Base-by-base conservation (phyloP, 352 stramenopile genomes). In the Phytopythium helicoides region DNA sequence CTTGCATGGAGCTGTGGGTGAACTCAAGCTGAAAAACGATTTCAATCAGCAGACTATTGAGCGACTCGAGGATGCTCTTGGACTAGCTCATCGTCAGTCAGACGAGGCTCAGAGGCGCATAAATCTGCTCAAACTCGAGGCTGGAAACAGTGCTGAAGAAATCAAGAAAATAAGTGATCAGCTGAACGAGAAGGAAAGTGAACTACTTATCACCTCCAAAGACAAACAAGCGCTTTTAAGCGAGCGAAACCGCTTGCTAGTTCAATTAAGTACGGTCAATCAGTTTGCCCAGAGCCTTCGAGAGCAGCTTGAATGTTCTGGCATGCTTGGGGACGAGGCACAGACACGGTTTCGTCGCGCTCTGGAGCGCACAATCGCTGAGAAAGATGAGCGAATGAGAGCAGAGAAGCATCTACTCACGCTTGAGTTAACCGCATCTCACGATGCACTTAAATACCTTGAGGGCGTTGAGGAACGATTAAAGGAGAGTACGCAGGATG, bases 21-120 rank as follows among this genome's bases (percentile, higher is more conserved):
- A 90, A 23, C 56, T 87, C 12, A 81, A 76, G 52, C 62, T 73
- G 52, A 86, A 84, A n/a, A 76, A 73, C 19, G 73, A 84, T 10
- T 77, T 76, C 23, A 54, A 58, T 12, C 70, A 83, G 36, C 67
- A 81, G 33, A 86, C 64, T 0, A 67, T 86, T 3, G 62, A 62
- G 8, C 64, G 71, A 4, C 46, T 90, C 19, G 80, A 90, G 37
- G 56, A 71, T 6, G 64, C 58, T 6, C 52, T 88, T 8, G 52
- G 39, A 0, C 35, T 52, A 35, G 39, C 68, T 6, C 51, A 76
- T 45, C 66, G 66, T 0, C 72, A 85, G 38, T 57, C 60, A 15
- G 80, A 88, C n/a, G 75, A 88, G 11, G 38, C 60, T 7, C 60
- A 78, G 31, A 74, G 80, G 1, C 74, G 74, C 5, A 69, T 83